phyloP scores from a whole-genome alignment of 305 asterid genomes.

The Fraxinus greggii region DNA sequence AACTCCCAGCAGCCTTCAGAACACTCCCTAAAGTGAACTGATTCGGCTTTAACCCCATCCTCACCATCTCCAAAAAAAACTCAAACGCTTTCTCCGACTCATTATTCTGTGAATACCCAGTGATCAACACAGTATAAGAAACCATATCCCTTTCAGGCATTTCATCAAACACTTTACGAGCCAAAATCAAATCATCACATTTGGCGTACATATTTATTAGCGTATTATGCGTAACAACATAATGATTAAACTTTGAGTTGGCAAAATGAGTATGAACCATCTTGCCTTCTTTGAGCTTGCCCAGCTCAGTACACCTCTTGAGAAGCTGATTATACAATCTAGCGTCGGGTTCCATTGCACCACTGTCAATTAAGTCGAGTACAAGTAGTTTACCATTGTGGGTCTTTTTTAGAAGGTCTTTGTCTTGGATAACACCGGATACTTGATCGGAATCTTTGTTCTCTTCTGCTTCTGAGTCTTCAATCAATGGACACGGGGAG shows the following conservation, averaged over 20 bases:
- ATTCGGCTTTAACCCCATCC: conserved; percentile 56
- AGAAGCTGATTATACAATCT: conserved; percentile 53
- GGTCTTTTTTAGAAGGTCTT: conserved; percentile 49
- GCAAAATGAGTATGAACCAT: conserved; percentile 57
- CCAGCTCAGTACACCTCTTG: conserved; percentile 58
- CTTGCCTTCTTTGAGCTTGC: conserved; percentile 54
- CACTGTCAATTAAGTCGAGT: conserved; percentile 58
- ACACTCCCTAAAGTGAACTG: conserved; percentile 78
- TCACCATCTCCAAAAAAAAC: conserved; percentile 53
- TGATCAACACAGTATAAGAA: conserved; percentile 71
- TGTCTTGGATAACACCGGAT: conserved; percentile 46
- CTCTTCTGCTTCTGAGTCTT: conserved; percentile 29
- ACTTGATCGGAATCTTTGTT: conserved; percentile 16
- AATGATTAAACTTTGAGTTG: conserved; percentile 39
- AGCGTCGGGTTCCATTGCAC: conserved; percentile 51
- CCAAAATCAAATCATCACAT: conserved; percentile 55
- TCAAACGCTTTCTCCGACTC: conserved; percentile 44
- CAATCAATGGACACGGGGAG: conserved; percentile 3
- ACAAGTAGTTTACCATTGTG: conserved; percentile 57
- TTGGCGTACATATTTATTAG: conserved; percentile 62
- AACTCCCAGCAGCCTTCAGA: conserved; percentile 62
- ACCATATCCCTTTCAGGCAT: conserved; percentile 79
- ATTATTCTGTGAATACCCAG: conserved; percentile 65
- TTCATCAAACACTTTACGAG: conserved; percentile 67
- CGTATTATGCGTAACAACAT: conserved; percentile 42